Percentiles rank a stretch among this genome's conserved stretches.
Conservation (phyloP, 495 filamentous ascomycete species). For the Rusavskia elegans region DNA sequence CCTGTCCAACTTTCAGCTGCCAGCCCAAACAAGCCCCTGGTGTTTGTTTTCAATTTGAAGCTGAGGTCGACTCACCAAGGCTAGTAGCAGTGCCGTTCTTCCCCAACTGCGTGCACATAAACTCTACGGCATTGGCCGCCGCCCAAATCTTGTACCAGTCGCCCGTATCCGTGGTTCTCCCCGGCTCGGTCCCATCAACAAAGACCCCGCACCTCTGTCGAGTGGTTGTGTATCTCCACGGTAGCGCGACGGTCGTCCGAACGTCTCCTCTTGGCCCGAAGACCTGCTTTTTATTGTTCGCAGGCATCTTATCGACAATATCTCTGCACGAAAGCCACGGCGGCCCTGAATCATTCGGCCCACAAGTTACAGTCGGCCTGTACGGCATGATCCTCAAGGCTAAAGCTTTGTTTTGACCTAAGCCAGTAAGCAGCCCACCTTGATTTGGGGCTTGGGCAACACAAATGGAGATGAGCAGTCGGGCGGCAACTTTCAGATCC, state of each 20-base stretch:
- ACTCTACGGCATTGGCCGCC: constrained; percentile 1
- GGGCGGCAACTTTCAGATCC: neutral
- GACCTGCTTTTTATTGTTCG: neutral
- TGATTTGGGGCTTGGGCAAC: neutral
- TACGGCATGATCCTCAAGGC: neutral
- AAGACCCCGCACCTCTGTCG: neutral
- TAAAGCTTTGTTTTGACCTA: neutral
- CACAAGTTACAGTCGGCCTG: neutral
- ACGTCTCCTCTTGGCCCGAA: neutral
- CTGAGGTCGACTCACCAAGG: neutral
- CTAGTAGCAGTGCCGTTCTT: neutral
- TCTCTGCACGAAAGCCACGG: neutral
- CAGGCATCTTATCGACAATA: neutral
- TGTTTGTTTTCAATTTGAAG: no score
- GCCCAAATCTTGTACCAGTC: constrained; percentile 1
- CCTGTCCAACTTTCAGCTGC: no score
- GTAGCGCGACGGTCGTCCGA: neutral
- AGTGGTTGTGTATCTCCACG: neutral
- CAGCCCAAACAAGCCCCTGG: no score
- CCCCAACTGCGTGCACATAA: neutral
- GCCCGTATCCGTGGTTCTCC: neutral
- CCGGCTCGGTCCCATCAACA: neutral
- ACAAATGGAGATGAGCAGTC: neutral
- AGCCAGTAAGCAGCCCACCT: neutral
- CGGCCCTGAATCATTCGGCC: neutral